These are phyloP conservation scores for Candida morakotiae DNA, from an alignment of 805 yeast genomes.

Conservation along the genomic window DNA sequence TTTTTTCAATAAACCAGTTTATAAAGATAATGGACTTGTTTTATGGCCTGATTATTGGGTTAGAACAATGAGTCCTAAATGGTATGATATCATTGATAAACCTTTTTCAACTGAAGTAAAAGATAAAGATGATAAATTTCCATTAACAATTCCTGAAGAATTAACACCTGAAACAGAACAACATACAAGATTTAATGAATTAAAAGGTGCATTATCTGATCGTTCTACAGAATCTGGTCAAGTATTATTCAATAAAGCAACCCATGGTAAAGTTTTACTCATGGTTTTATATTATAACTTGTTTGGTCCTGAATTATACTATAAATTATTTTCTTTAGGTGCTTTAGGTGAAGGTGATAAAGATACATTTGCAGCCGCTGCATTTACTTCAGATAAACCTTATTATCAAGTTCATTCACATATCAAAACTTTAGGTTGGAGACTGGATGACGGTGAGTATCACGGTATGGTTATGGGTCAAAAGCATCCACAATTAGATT, in stretches of 20 bases:
- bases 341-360: conserved; percentile 77
- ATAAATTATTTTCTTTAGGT: conserved; percentile 66
- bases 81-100: conserved; percentile 41
- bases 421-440: conserved; percentile 14
- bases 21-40: conserved; percentile 45
- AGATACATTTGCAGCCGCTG: conserved; percentile 70
- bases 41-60: conserved; percentile 73
- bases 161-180: conserved; percentile 31
- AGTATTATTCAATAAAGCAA: conserved; percentile 53
- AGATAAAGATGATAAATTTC: conserved; percentile 28
- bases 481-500: conserved; percentile 24
- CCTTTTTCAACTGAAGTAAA: conserved; percentile 12
- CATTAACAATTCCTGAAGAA: conserved; percentile 29
- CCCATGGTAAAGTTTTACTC: conserved; percentile 54
- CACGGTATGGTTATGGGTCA: conserved; percentile 28
- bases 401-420: conserved; percentile 16
- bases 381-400: conserved; percentile 19
- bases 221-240: conserved; percentile 70
- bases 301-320: conserved; percentile 60
- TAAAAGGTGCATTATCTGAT: conserved; percentile 55
- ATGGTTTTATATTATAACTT: conserved; percentile 62
- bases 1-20: conserved; percentile 43
- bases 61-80: conserved; percentile 58
- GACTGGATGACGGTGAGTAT: conserved; percentile 23
- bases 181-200: conserved; percentile 25